A percentile compares a stretch with the other conserved stretches of the same genome.
Evolutionary conservation across 2,329 filamentous ascomycete genomes (phyloP).

Genomic region (Neopestalotiopsis clavispora): DNA sequence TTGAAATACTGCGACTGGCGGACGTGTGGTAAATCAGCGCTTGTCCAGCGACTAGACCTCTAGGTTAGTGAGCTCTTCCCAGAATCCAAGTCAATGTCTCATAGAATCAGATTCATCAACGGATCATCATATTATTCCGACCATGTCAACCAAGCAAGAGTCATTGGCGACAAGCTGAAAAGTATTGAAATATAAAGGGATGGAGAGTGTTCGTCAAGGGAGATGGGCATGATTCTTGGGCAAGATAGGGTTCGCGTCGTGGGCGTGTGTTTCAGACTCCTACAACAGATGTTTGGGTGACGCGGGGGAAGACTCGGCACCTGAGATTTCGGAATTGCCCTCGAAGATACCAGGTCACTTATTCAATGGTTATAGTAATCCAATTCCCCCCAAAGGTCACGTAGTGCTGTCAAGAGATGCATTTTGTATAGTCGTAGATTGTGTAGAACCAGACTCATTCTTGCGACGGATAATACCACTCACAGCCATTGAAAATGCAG

Average conservation of each 20-base stretch:
- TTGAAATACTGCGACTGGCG: no score
- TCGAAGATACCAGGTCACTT: not conserved
- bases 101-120: no score
- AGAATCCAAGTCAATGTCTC: no score
- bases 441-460: not conserved
- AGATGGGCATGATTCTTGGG: not conserved
- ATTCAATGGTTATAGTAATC: no score
- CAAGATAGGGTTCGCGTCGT: conserved; percentile 2
- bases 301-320: not conserved
- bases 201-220: not conserved
- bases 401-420: not conserved
- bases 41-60: no score
- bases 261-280: conserved; percentile 11
- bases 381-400: no score
- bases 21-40: no score
- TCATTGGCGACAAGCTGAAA: not conserved
- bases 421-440: not conserved
- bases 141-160: no score
- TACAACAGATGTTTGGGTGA: conserved; percentile 5
- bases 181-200: not conserved
- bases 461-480: not conserved
- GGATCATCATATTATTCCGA: no score
- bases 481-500: not conserved
- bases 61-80: no score
- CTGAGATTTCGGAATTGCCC: not conserved